Conservation (phyloP, 495 filamentous ascomycete species). For the Neurospora sp. region DNA sequence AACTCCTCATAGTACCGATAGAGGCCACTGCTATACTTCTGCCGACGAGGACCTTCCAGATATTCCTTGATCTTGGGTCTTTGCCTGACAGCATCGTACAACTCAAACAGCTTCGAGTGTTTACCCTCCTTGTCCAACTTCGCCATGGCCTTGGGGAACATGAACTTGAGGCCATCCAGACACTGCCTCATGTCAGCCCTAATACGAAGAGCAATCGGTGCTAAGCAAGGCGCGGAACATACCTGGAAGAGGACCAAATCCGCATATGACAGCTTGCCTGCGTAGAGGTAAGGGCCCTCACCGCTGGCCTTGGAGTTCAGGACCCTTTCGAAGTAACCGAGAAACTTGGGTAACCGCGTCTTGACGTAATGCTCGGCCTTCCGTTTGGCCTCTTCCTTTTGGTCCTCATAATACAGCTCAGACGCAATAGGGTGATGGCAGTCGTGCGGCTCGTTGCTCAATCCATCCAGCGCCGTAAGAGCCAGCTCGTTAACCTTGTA, state of each 20-base stretch:
- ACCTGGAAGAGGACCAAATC: conserved; percentile 62
- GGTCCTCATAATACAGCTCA: conserved; percentile 54
- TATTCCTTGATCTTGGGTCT: conserved; percentile 48
- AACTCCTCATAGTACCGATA: conserved; percentile 56
- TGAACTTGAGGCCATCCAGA: conserved; percentile 43
- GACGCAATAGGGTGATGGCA: conserved; percentile 54
- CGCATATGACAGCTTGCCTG: conserved; percentile 49
- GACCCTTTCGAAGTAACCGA: conserved; percentile 54
- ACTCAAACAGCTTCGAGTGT: conserved; percentile 40
- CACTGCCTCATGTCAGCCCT: conserved; percentile 19
- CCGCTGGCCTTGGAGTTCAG: conserved; percentile 44
- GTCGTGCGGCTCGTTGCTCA: conserved; percentile 57
- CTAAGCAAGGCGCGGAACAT: conserved; percentile 1
- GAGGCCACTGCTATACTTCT: conserved; percentile 44
- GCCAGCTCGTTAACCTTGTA: conserved; percentile 46
- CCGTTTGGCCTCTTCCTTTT: conserved; percentile 48
- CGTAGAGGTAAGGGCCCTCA: conserved; percentile 49
- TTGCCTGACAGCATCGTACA: conserved; percentile 46
- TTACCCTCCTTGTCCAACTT: conserved; percentile 36
- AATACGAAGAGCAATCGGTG: not conserved
- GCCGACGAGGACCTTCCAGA: conserved; percentile 45
- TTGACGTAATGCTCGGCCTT: conserved; percentile 42
- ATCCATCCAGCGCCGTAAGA: conserved; percentile 56
- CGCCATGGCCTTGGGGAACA: conserved; percentile 51
- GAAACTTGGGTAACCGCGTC: conserved; percentile 54